These are phyloP conservation scores for Cytidiella melzeri DNA, from an alignment of 768 basidiomycete species.

Conservation along the genomic window DNA sequence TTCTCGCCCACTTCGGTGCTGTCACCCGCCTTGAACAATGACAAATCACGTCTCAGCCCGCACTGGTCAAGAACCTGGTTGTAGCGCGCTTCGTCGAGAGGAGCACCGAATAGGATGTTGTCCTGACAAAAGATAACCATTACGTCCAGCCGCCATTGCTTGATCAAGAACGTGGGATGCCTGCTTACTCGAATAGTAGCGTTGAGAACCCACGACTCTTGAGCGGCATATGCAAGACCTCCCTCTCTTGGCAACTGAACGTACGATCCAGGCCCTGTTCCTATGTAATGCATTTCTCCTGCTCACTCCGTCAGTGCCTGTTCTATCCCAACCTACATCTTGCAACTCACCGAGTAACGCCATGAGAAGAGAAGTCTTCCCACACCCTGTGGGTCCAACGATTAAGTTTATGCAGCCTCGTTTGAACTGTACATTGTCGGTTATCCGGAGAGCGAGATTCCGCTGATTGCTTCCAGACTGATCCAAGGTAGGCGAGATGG, in stretches of 20 bases:
- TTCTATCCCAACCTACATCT: no score
- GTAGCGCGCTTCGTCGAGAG: constrained; percentile 41
- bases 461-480: constrained; percentile 23
- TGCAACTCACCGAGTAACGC: constrained; percentile 40
- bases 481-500: constrained; percentile 33
- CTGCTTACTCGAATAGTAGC: constrained; percentile 30
- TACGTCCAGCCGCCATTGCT: no score
- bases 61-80: constrained; percentile 33
- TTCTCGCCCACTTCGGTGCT: constrained; percentile 37
- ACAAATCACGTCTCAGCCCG: constrained; percentile 25
- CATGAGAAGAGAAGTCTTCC: constrained; percentile 64
- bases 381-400: constrained; percentile 50
- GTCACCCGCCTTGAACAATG: constrained; percentile 28
- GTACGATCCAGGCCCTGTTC: constrained; percentile 27
- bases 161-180: background rate
- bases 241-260: constrained; percentile 37
- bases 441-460: constrained; percentile 43
- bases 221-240: constrained; percentile 42
- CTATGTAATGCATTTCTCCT: constrained; percentile 30
- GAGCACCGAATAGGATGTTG: constrained; percentile 44
- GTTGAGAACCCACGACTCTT: constrained; percentile 45
- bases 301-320: no score
- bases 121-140: constrained; percentile 25
- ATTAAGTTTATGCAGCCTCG: constrained; percentile 49
- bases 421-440: constrained; percentile 51